These are phyloP conservation scores for Endocladia muricata DNA, from an alignment of 31 red algal species.

Conservation along the genomic window DNA sequence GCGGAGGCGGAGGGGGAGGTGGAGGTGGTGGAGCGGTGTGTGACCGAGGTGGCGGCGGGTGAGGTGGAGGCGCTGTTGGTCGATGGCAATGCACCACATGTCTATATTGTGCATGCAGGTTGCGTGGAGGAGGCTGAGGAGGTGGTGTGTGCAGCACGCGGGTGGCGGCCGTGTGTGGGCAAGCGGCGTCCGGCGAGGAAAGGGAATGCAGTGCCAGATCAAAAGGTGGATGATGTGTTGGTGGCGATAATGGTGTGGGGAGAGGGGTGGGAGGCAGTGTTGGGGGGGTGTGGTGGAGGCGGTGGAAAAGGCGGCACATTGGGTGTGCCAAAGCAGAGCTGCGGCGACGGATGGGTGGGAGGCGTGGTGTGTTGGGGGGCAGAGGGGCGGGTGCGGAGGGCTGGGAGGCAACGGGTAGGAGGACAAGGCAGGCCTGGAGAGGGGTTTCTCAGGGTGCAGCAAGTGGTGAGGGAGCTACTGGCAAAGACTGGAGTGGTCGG, in stretches of 20 bases:
- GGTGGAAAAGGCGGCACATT: background rate
- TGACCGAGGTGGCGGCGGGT: background rate
- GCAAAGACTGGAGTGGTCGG: constrained; percentile 5
- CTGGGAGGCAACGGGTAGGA: background rate
- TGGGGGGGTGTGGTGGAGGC: background rate
- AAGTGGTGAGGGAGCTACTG: background rate
- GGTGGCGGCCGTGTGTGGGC: background rate
- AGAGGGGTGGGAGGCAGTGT: background rate
- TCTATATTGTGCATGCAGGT: constrained; percentile 1
- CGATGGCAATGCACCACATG: background rate
- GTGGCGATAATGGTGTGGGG: background rate
- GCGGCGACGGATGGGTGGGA: background rate
- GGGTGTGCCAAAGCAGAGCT: background rate
- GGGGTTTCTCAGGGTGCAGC: background rate
- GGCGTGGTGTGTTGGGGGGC: constrained; percentile 6
- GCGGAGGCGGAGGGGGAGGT: background rate
- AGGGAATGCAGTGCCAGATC: background rate
- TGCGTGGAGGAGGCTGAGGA: background rate
- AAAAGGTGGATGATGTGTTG: background rate
- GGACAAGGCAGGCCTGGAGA: background rate
- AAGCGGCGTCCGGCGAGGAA: background rate
- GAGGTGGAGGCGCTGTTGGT: background rate
- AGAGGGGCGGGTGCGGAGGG: background rate
- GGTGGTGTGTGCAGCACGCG: background rate
- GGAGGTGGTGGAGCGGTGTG: background rate